These are phyloP conservation scores for Ustilago shanxiensis DNA, from an alignment of 1,284 basidiomycete genomes.

Conservation along the genomic window DNA sequence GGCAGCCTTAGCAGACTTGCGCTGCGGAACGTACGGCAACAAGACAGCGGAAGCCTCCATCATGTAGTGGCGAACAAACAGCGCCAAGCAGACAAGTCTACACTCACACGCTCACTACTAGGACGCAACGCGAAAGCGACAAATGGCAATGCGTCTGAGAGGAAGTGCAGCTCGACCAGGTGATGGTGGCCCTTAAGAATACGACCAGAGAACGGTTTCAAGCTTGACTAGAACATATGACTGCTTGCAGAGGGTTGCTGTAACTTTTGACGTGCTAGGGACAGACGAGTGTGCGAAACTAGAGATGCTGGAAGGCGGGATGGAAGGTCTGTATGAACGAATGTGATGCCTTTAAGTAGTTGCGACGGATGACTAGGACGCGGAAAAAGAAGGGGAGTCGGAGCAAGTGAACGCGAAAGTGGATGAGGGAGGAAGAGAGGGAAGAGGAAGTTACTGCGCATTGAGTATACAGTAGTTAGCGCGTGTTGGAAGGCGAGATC, in stretches of 20 bases:
- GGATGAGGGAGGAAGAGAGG: not conserved
- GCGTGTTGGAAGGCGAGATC: not conserved
- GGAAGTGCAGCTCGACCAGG: not conserved
- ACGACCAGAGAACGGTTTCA: not conserved
- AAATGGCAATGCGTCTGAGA: not conserved
- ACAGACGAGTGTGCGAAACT: not conserved
- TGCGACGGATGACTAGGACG: not conserved
- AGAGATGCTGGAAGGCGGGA: not conserved
- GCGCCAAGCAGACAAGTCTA: not conserved
- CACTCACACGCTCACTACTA: not conserved
- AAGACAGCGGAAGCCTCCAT: not conserved
- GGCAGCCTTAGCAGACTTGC: conserved; percentile 23
- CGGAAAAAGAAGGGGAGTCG: not conserved
- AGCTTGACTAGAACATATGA: not conserved
- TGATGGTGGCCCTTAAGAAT: not conserved
- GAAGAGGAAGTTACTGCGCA: conserved; percentile 11
- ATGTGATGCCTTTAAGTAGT: not conserved
- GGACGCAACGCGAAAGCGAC: not conserved
- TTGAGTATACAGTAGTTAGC: conserved; percentile 7
- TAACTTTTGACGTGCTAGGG: not conserved
- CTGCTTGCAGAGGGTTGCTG: not conserved
- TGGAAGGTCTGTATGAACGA: not conserved
- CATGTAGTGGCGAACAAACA: not conserved
- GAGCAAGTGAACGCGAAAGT: not conserved
- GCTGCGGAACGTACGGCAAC: conserved; percentile 18